These are phyloP conservation scores for Chrysoporthe puriensis DNA, from an alignment of 2,329 filamentous ascomycete genomes.

Conservation along the genomic window DNA sequence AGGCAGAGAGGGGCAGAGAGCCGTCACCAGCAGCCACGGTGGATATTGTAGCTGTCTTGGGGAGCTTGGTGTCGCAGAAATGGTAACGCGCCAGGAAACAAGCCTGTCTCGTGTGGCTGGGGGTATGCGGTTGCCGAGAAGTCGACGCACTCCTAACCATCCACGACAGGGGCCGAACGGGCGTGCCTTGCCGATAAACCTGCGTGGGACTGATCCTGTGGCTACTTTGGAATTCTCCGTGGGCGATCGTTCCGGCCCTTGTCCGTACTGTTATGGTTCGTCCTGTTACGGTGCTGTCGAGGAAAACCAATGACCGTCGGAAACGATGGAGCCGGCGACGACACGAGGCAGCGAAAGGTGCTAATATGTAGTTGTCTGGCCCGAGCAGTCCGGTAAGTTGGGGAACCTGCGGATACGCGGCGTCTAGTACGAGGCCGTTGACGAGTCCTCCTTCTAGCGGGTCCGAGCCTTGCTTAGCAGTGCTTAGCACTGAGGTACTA, in stretches of 20 bases:
- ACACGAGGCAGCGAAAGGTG: not conserved
- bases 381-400: constrained; percentile 1
- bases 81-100: constrained; percentile 35
- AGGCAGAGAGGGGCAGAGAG: not conserved
- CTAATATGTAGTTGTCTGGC: not conserved
- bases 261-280: not conserved
- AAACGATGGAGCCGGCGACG: not conserved
- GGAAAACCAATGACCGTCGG: not conserved
- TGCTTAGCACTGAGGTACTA: constrained; percentile 1
- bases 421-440: not conserved
- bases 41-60: not conserved
- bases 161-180: not conserved
- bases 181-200: constrained; percentile 4
- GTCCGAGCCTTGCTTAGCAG: not conserved
- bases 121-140: constrained; percentile 23
- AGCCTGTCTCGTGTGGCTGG: constrained; percentile 35
- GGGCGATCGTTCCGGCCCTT: not conserved
- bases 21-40: not conserved
- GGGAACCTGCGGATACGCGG: constrained; percentile 8
- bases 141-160: constrained; percentile 11
- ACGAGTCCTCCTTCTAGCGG: constrained; percentile 3
- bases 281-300: not conserved
- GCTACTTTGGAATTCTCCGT: not conserved
- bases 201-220: not conserved
- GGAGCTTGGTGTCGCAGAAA: constrained; percentile 29